Conservation (phyloP, 495 filamentous ascomycete species). For the Hypoxylon lenormandii region DNA sequence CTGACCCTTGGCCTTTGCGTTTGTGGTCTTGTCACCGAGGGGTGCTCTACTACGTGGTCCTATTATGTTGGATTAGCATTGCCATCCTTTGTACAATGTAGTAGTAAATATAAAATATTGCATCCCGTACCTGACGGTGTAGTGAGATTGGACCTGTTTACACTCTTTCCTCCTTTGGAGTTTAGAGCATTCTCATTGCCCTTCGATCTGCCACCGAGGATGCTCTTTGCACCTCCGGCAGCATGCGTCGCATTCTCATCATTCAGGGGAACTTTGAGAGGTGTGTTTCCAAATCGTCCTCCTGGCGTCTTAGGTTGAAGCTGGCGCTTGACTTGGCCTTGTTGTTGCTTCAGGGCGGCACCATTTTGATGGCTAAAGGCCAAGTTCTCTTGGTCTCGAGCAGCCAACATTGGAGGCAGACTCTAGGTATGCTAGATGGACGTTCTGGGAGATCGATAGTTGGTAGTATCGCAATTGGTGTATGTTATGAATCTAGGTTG, state of each 20-base stretch:
- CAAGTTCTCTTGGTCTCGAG: slow-evolving; percentile 90
- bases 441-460: neutral
- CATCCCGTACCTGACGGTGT: slow-evolving; percentile 80
- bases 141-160: slow-evolving; percentile 69
- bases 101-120: neutral
- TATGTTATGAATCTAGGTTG: slow-evolving; percentile 32
- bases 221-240: slow-evolving; percentile 65
- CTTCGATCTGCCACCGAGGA: slow-evolving; percentile 64
- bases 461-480: slow-evolving; percentile 27
- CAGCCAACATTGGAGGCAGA: slow-evolving; percentile 73
- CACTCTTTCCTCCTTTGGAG: slow-evolving; percentile 66
- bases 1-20: slow-evolving; percentile 82
- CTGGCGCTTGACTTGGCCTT: slow-evolving; percentile 64
- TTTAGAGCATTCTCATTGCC: slow-evolving; percentile 74
- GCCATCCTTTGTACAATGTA: neutral
- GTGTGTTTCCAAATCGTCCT: slow-evolving; percentile 81
- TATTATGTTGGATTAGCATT: slow-evolving; percentile 54
- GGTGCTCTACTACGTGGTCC: slow-evolving; percentile 80
- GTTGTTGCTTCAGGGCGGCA: slow-evolving; percentile 82
- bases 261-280: slow-evolving; percentile 82
- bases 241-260: slow-evolving; percentile 76
- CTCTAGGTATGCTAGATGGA: neutral
- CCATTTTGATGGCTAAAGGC: slow-evolving; percentile 77
- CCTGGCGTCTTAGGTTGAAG: slow-evolving; percentile 81
- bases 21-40: slow-evolving; percentile 93